A percentile compares a stretch with the other conserved stretches of the same genome.
Conservation (phyloP, 495 filamentous ascomycete genomes). For the Lasiosphaeria hispida region DNA sequence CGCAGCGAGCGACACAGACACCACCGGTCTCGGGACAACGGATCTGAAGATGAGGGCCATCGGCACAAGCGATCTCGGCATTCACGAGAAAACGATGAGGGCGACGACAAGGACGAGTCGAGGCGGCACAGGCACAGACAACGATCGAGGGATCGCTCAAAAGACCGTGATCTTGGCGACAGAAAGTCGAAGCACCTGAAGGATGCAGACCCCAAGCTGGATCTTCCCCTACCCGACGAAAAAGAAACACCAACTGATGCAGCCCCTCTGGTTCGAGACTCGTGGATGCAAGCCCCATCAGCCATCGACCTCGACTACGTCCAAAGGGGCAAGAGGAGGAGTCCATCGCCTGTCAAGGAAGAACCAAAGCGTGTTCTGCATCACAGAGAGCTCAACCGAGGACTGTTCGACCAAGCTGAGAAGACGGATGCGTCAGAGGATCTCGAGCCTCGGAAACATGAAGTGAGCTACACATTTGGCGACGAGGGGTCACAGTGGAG, state of each 20-base stretch:
- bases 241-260: slow-evolving; percentile 35
- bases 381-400: slow-evolving; percentile 70
- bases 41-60: slow-evolving; percentile 37
- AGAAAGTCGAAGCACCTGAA: slow-evolving; percentile 38
- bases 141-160: slow-evolving; percentile 14
- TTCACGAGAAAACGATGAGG: slow-evolving; percentile 35
- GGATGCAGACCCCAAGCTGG: slow-evolving; percentile 45
- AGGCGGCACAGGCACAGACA: slow-evolving; percentile 20
- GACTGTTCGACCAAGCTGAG: slow-evolving; percentile 53
- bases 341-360: slow-evolving; percentile 52
- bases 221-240: slow-evolving; percentile 46
- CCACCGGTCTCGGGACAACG: slow-evolving; percentile 41
- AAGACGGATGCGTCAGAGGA: not conserved
- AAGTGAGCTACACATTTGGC: slow-evolving; percentile 82
- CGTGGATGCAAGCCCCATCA: slow-evolving; percentile 92
- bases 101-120: slow-evolving; percentile 34
- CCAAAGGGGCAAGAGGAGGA: slow-evolving; percentile 58
- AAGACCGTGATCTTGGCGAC: slow-evolving; percentile 16
- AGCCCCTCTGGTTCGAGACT: slow-evolving; percentile 55
- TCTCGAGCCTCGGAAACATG: slow-evolving; percentile 51
- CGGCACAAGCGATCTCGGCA: slow-evolving; percentile 50
- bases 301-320: slow-evolving; percentile 82
- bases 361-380: slow-evolving; percentile 77
- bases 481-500: slow-evolving; percentile 89
- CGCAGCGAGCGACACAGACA: slow-evolving; percentile 34